These are phyloP conservation scores for Croton laevigatus DNA, from an alignment of 441 rosid species.

Conservation along the genomic window DNA sequence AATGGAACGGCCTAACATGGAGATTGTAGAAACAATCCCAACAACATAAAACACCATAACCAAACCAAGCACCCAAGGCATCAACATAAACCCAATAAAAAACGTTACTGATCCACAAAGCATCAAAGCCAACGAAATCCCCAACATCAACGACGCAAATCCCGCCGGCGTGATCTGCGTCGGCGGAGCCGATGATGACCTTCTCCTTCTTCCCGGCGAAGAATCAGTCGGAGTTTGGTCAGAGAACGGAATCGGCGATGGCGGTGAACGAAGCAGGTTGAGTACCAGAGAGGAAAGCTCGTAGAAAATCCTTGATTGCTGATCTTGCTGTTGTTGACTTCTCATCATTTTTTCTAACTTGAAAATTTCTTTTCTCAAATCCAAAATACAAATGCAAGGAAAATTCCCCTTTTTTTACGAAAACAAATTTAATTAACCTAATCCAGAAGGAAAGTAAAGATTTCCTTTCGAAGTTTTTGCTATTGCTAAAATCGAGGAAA, in stretches of 20 bases:
- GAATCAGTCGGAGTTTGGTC: conserved; percentile 29
- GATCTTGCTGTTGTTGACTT: conserved; percentile 41
- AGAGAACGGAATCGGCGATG: conserved; percentile 47
- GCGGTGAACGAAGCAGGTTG: conserved; percentile 62
- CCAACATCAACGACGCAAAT: conserved; percentile 73
- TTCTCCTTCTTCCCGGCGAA: conserved; percentile 23
- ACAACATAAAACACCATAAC: conserved; percentile 65
- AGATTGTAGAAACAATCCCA: conserved; percentile 66
- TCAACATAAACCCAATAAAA: conserved; percentile 80
- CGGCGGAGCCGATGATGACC: conserved; percentile 23
- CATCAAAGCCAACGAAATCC: conserved; percentile 74
- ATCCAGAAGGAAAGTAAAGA: neutral
- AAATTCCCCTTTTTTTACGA: neutral
- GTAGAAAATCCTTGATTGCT: conserved; percentile 52
- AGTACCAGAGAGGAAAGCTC: conserved; percentile 69
- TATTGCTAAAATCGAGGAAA: conserved; percentile 41
- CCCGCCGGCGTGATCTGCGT: conserved; percentile 74
- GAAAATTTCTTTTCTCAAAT: neutral
- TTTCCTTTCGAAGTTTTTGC: neutral
- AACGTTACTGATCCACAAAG: conserved; percentile 91
- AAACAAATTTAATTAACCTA: neutral
- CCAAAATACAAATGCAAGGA: neutral
- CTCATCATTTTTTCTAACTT: conserved; percentile 38
- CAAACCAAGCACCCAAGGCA: conserved; percentile 95
- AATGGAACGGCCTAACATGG: conserved; percentile 66